Evolutionary conservation across 2,329 filamentous ascomycete species (phyloP), one percentile per base, ranked within the genome.

Genomic region (Ophiostoma sp.): DNA sequence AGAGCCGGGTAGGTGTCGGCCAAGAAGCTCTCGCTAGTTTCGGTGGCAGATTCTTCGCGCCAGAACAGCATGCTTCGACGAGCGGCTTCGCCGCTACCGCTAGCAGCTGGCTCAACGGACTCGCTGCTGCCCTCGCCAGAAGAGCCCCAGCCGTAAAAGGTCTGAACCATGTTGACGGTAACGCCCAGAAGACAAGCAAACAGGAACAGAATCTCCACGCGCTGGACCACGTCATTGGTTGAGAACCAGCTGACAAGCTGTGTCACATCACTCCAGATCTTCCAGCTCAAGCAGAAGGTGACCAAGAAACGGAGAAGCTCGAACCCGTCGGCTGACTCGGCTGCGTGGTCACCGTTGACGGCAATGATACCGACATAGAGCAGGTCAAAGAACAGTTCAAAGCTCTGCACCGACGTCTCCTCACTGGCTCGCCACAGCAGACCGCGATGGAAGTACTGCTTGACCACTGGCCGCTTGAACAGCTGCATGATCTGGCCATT

Each of bases 371-470:
- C 88, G 31, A 90, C 88, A 74, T 90, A 90, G 50, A 90, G 83
- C 48, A 91, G 82, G 77, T 91, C 90, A 15, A 90, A 85, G 77
- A 91, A 91, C 1, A 92, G 84, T 79, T 91, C 90, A 77, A 90
- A 91, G 19, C 84, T 86, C 76, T 87, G 87, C 6, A 91, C 88
- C 79, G 90, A 85, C n/a, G 89, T 87, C 25, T 84, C 82, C 69
- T 87, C 85, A 8, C 84, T 85, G 1, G 88, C 86, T 69, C 90
- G 83, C 89, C 89, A 91, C 8, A 92, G 80, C 15, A 91, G 83
- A 0, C 89, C 89, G 74, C 88, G 88, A 78, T 91, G 89, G 77
- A 91, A 91, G 80, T 91, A 91, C 81, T 91, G 90, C 73, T 89
- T 84, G 3, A 91, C 83, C 7, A 88, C 85, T 0, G 90, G 89